A percentile compares a stretch with the other conserved stretches of the same genome.
Conservation (phyloP, 1,284 basidiomycete species). For the Rhodotorula sp. region DNA sequence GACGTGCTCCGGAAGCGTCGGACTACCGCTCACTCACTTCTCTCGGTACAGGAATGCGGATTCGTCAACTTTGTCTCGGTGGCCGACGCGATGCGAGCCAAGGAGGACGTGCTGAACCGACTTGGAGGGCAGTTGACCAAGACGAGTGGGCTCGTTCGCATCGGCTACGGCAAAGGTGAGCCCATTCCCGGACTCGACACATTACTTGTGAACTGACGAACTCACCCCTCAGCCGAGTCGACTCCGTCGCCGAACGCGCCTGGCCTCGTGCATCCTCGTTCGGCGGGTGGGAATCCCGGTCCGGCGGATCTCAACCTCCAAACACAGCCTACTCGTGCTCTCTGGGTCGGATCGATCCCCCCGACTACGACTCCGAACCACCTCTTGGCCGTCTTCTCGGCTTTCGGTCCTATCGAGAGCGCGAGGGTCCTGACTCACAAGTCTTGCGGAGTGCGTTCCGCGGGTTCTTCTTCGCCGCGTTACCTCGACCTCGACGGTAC, state of each 20-base stretch:
- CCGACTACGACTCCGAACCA: conserved; percentile 88
- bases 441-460: conserved; percentile 70
- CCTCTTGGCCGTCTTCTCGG: conserved; percentile 83
- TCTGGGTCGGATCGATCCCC: conserved; percentile 96
- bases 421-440: conserved; percentile 94
- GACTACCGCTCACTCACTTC: not conserved
- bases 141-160: conserved; percentile 88
- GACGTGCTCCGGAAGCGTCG: not conserved
- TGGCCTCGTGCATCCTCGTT: conserved; percentile 57
- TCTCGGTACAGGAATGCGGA: conserved; percentile 74
- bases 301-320: conserved; percentile 37
- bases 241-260: conserved; percentile 56
- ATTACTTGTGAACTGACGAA: conserved; percentile 58
- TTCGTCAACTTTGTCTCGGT: conserved; percentile 98
- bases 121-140: conserved; percentile 83
- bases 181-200: not conserved
- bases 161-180: conserved; percentile 90
- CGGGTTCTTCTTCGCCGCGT: not conserved
- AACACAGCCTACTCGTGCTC: conserved; percentile 79
- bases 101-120: conserved; percentile 93
- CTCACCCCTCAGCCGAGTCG: conserved; percentile 71
- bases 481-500: not conserved
- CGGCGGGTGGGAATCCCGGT: conserved; percentile 28
- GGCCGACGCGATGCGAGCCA: conserved; percentile 88
- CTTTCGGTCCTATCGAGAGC: conserved; percentile 95